These are phyloP conservation scores for Juglanconis juglandina DNA, from an alignment of 2,329 filamentous ascomycete species.

Conservation along the genomic window DNA sequence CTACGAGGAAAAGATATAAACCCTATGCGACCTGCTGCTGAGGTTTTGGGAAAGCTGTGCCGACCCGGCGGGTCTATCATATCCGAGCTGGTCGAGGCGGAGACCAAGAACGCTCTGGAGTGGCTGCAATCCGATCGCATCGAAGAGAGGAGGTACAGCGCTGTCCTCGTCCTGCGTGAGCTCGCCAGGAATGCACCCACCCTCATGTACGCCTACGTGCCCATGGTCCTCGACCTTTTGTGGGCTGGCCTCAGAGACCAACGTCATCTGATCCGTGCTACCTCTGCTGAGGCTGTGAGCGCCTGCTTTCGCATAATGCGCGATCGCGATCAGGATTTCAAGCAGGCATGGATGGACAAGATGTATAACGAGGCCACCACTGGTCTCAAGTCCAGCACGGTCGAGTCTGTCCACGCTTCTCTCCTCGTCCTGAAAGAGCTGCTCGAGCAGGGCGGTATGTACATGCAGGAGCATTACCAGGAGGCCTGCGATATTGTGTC, in stretches of 20 bases:
- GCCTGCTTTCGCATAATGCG: constrained; percentile 95
- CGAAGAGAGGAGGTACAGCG: constrained; percentile 89
- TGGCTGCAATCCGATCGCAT: constrained; percentile 94
- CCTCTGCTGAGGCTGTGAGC: constrained; percentile 87
- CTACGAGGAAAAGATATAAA: constrained; percentile 86
- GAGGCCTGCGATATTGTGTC: constrained; percentile 91
- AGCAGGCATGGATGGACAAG: constrained; percentile 81
- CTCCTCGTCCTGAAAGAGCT: constrained; percentile 89
- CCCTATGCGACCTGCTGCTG: constrained; percentile 86
- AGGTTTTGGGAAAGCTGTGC: constrained; percentile 84
- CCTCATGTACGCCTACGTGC: constrained; percentile 90
- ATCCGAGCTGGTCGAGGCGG: constrained; percentile 91
- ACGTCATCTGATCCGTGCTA: constrained; percentile 86
- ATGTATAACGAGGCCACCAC: constrained; percentile 83
- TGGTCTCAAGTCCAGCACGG: constrained; percentile 74
- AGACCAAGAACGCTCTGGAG: constrained; percentile 93
- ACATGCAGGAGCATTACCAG: constrained; percentile 93
- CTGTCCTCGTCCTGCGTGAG: constrained; percentile 85
- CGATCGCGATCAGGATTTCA: constrained; percentile 84
- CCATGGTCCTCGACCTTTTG: constrained; percentile 92
- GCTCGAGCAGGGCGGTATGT: constrained; percentile 94
- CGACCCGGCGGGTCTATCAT: constrained; percentile 90
- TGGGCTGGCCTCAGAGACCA: constrained; percentile 91
- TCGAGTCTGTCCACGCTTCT: constrained; percentile 92
- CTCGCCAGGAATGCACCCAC: constrained; percentile 90